These are phyloP conservation scores for Colletotrichum tropicale DNA, from an alignment of 2,329 filamentous ascomycete species.

Conservation along the genomic window DNA sequence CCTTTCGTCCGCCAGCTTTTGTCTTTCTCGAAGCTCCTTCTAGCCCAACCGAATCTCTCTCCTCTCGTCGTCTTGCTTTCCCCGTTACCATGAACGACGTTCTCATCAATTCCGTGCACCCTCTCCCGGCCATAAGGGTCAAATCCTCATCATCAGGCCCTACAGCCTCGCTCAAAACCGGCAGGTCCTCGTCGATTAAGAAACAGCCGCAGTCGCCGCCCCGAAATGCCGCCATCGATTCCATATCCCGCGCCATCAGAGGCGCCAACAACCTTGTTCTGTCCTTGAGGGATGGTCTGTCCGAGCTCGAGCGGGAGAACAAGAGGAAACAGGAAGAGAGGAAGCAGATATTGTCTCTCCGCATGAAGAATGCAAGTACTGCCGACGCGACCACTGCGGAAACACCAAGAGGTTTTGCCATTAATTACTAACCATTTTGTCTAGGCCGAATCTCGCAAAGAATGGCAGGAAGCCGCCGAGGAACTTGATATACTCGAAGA, in stretches of 20 bases:
- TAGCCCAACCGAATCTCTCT: neutral
- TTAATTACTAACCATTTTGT: neutral
- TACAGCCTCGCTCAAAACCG: conserved; percentile 1
- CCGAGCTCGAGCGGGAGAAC: conserved; percentile 52
- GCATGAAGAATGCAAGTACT: conserved; percentile 67
- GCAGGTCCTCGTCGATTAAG: conserved; percentile 4
- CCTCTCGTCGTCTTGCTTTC: neutral
- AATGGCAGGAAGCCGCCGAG: conserved; percentile 78
- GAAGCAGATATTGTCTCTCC: conserved; percentile 66
- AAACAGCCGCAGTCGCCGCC: conserved; percentile 6
- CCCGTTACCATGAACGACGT: conserved; percentile 20
- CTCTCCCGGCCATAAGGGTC: conserved; percentile 1
- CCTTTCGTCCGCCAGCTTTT: neutral
- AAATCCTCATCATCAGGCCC: neutral
- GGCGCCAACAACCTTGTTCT: conserved; percentile 45
- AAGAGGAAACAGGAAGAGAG: conserved; percentile 57
- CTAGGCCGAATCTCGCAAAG: conserved; percentile 69
- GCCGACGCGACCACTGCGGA: neutral
- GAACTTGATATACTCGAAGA: conserved; percentile 82
- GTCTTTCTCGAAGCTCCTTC: neutral
- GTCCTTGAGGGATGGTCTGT: conserved; percentile 59
- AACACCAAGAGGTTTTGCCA: neutral
- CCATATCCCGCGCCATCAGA: conserved; percentile 36
- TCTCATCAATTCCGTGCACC: conserved; percentile 18
- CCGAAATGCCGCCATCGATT: conserved; percentile 9